phyloP scores from a whole-genome alignment of 352 stramenopile genomes.

The Peronospora farinosa region DNA sequence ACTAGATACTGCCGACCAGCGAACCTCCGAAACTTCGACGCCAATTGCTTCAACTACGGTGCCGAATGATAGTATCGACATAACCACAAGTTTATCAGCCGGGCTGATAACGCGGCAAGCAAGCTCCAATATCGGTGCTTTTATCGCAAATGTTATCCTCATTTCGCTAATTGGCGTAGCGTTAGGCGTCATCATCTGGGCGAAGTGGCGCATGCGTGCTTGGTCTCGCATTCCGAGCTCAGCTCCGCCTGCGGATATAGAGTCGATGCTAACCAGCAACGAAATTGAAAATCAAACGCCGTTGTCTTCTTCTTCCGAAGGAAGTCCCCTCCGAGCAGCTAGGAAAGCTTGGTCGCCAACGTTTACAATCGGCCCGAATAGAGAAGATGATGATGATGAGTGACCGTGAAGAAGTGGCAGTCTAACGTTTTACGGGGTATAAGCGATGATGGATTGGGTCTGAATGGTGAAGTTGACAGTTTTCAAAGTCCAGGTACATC shows the following conservation, averaged over 20 bases:
- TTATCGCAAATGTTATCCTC: constrained; percentile 47
- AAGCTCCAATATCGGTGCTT: constrained; percentile 24
- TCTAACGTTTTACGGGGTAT: too few species aligned
- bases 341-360: constrained; percentile 26
- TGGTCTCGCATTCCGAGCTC: constrained; percentile 48
- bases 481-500: not conserved
- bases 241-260: constrained; percentile 19
- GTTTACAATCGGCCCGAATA: constrained; percentile 43
- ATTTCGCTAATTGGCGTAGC: constrained; percentile 54
- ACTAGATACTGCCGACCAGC: constrained; percentile 2
- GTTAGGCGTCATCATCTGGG: constrained; percentile 42
- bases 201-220: constrained; percentile 42
- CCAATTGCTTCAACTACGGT: constrained; percentile 6
- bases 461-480: constrained; percentile 6
- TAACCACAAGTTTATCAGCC: constrained; percentile 3
- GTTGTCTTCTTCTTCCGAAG: constrained; percentile 16
- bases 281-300: constrained; percentile 7
- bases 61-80: constrained; percentile 5
- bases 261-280: constrained; percentile 22
- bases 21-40: constrained; percentile 2
- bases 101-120: constrained; percentile 9
- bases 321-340: constrained; percentile 19
- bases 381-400: constrained; percentile 35
- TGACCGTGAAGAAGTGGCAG: constrained; percentile 1
- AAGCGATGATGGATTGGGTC: not conserved